Conservation (phyloP, 345 rosid species). For the Geranium rotundifolium region DNA sequence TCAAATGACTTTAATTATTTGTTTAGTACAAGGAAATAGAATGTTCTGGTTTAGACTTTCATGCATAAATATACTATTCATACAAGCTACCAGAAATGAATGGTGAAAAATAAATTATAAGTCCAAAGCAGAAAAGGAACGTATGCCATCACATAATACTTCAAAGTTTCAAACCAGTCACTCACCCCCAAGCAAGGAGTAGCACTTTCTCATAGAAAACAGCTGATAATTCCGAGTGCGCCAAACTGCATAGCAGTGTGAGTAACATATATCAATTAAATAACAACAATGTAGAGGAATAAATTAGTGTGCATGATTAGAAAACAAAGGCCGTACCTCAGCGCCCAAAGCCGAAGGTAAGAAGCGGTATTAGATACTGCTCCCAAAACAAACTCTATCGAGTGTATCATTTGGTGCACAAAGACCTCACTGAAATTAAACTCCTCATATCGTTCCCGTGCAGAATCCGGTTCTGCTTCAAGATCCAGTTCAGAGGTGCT, state of each 20-base stretch:
- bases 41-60: slow-evolving; percentile 2
- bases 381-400: slow-evolving; percentile 90
- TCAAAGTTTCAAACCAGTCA: slow-evolving; percentile 1
- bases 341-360: slow-evolving; percentile 98
- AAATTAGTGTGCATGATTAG: not conserved
- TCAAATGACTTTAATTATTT: too few relatives aligned
- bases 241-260: slow-evolving; percentile 51
- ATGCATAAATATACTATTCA: not conserved
- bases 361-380: slow-evolving; percentile 98
- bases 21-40: not conserved
- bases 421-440: slow-evolving; percentile 93
- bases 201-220: slow-evolving; percentile 96
- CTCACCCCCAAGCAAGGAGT: slow-evolving; percentile 96
- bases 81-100: not conserved
- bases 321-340: slow-evolving; percentile 39
- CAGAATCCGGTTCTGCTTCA: slow-evolving; percentile 69
- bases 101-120: too few relatives aligned
- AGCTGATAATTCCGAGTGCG: slow-evolving; percentile 88
- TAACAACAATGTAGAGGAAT: not conserved
- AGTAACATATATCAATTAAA: slow-evolving; percentile 9
- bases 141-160: not conserved
- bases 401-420: slow-evolving; percentile 99
- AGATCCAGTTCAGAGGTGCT: slow-evolving; percentile 68
- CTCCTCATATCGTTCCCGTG: slow-evolving; percentile 67
- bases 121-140: too few relatives aligned